Evolutionary conservation across 768 basidiomycete genomes (phyloP).

Genomic region (Coprinopsis marcescibilis): DNA sequence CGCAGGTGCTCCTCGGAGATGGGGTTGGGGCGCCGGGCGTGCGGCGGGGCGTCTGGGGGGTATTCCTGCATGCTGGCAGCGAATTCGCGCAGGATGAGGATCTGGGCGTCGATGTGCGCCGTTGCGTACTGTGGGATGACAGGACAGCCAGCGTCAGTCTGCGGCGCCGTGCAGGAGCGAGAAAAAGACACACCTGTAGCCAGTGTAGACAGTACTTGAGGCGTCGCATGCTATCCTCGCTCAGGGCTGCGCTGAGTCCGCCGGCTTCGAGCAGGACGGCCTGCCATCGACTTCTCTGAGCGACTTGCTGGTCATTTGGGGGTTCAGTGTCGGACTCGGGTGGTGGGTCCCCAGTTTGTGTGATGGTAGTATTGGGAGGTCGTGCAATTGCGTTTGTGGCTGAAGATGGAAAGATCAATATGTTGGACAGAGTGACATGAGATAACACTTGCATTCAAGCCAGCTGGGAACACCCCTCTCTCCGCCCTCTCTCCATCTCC

Average conservation of each 20-base stretch:
- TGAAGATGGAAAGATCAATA: constrained; percentile 28
- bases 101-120: constrained; percentile 81
- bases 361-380: constrained; percentile 21
- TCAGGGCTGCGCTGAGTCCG: constrained; percentile 80
- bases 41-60: constrained; percentile 27
- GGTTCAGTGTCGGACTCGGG: constrained; percentile 12
- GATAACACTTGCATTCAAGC: constrained; percentile 29
- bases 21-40: constrained; percentile 23
- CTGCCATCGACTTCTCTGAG: constrained; percentile 79
- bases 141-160: constrained; percentile 5
- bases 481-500: constrained; percentile 17
- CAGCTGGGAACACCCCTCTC: constrained; percentile 29
- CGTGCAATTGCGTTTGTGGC: constrained; percentile 22
- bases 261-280: constrained; percentile 81
- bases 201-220: constrained; percentile 84
- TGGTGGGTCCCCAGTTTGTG: constrained; percentile 10
- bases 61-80: constrained; percentile 62
- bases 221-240: constrained; percentile 86
- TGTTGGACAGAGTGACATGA: constrained; percentile 8
- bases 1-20: constrained; percentile 46
- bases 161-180: background rate
- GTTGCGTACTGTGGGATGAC: constrained; percentile 91
- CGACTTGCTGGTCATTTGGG: constrained; percentile 44
- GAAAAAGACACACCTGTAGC: constrained; percentile 60
- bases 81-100: constrained; percentile 77